Percentiles rank a stretch among this genome's conserved stretches.
These are phyloP conservation scores for Yamadazyma aaseri DNA, from an alignment of 1,139 yeast species.

Conservation along the genomic window DNA sequence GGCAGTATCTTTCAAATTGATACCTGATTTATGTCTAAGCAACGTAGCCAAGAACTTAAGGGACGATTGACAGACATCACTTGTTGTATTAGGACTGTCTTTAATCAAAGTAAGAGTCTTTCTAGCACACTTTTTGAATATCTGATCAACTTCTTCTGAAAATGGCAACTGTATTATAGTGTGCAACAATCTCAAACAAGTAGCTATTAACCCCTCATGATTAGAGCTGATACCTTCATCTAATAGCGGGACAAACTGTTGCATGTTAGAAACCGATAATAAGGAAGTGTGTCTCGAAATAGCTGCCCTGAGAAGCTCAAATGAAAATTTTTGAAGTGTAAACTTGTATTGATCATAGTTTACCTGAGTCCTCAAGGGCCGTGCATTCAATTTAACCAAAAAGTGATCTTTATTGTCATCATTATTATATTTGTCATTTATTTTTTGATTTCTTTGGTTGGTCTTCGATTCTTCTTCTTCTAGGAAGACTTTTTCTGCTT, in stretches of 20 bases:
- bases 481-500: constrained; percentile 39
- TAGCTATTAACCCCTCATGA: constrained; percentile 72
- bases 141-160: constrained; percentile 51
- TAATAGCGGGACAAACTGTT: constrained; percentile 74
- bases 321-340: constrained; percentile 71
- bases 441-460: constrained; percentile 13
- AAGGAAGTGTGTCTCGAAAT: constrained; percentile 60
- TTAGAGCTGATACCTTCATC: constrained; percentile 59
- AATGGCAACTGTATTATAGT: constrained; percentile 63
- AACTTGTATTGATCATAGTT: constrained; percentile 51
- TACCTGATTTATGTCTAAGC: constrained; percentile 65
- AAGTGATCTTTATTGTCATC: constrained; percentile 54
- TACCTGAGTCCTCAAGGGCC: constrained; percentile 50
- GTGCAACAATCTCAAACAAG: constrained; percentile 65
- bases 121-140: constrained; percentile 59
- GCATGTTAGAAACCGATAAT: constrained; percentile 57
- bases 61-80: constrained; percentile 81
- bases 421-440: constrained; percentile 14
- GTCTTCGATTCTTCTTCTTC: constrained; percentile 9
- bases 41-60: constrained; percentile 73
- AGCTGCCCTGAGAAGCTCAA: constrained; percentile 76
- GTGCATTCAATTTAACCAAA: constrained; percentile 63
- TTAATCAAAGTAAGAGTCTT: constrained; percentile 66
- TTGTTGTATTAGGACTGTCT: constrained; percentile 74
- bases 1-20: constrained; percentile 69